Evolutionary conservation across 768 basidiomycete genomes (phyloP).

Genomic region (Tulasnella sp.): DNA sequence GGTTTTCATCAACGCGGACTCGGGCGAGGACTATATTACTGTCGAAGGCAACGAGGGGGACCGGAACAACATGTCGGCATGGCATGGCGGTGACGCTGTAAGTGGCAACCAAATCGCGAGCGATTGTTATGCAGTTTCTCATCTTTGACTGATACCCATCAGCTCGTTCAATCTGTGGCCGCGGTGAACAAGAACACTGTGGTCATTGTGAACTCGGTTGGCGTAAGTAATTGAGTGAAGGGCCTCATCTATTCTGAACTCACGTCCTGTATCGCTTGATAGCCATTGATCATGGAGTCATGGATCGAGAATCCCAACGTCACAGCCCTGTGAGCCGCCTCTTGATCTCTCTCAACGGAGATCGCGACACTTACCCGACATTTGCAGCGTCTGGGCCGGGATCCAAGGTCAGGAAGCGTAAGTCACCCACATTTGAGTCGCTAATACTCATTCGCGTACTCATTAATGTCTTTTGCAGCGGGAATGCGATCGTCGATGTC

Average conservation of each 20-base stretch:
- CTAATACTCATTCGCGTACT: too few relatives aligned
- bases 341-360: too few relatives aligned
- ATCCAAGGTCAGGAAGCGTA: background rate
- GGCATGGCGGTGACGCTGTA: slow-evolving; percentile 27
- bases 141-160: background rate
- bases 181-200: slow-evolving; percentile 24
- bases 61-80: slow-evolving; percentile 27
- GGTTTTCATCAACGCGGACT: slow-evolving; percentile 23
- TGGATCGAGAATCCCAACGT: slow-evolving; percentile 16
- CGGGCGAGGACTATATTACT: slow-evolving; percentile 37
- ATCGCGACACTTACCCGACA: background rate
- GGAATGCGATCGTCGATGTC: slow-evolving; percentile 31
- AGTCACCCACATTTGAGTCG: too few relatives aligned
- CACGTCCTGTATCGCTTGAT: background rate
- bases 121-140: background rate
- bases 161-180: slow-evolving; percentile 29
- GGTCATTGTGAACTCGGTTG: slow-evolving; percentile 28
- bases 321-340: slow-evolving; percentile 2
- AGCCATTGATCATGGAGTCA: slow-evolving; percentile 14
- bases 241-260: background rate
- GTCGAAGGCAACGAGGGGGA: slow-evolving; percentile 26
- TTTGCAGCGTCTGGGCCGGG: slow-evolving; percentile 3
- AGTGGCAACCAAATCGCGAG: background rate
- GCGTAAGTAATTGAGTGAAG: background rate
- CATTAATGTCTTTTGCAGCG: slow-evolving; percentile 7